Base-by-base conservation (phyloP, 805 yeast species). In the Teunomyces aglyptinius region DNA sequence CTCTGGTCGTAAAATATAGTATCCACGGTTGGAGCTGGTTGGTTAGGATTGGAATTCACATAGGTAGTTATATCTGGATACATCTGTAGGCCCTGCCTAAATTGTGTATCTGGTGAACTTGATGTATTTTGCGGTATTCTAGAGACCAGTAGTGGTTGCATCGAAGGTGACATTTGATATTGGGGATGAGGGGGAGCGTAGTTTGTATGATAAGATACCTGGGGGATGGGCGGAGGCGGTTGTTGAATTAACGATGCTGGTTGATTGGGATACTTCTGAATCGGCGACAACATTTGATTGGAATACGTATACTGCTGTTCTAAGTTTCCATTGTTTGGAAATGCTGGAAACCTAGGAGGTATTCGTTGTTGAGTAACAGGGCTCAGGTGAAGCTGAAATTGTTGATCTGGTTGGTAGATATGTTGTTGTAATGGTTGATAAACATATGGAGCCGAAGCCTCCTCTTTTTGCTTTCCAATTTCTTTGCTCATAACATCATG, bases 21-120 rank as follows among this genome's bases (percentile, higher is more conserved):
- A 35, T 48, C 50, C 4, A 48, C 50, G 1, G 50, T 44, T 2
- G 50, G 50, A 8, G 50, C 50, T 4, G 50, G 48, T 26, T 44
- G 43, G 22, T 48, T 41, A 12, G 50, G 50, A 43, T 48, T 48
- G 43, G 29, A 41, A 35, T 48, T 48, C 13, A 48, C 48, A 20
- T 48, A 48, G 6, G 50, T 44, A 2, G 50, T 48, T n/a, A 48
- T 44, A 20, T 48, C 50, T 12, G 50, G 50, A 26, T 48, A 48
- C 10, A 41, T 45, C 12, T 44, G 48, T 16, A 36, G 39, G 39
- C 39, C 39, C 28, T 36, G 39, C 28, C 39, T 20, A 6, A 36
- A 7, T 5, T 19, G 28, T 6, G 24, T 36, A 7, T 36, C 39
- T 13, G 39, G 13, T 18, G 28, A n/a, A 3, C 11, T 22, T 12